Base-by-base conservation (phyloP, 768 basidiomycete species). In the Terana coerulea region DNA sequence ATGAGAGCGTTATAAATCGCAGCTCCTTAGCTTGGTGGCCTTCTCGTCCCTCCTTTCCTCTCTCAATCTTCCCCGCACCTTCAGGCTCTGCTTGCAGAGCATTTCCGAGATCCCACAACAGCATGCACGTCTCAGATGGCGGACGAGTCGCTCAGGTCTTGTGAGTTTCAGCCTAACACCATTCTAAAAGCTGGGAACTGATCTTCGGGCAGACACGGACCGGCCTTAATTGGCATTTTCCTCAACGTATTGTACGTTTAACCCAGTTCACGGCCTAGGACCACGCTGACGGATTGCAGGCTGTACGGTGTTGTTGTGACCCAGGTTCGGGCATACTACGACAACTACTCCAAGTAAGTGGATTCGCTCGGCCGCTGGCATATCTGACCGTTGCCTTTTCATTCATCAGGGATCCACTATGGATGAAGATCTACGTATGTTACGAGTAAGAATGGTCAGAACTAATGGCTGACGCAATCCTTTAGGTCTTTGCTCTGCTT, bases 371-470 rank as follows among this genome's bases (percentile, higher is more conserved):
- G n/a, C 45, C 21, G 30, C 31, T 41, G 30, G 9, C 10, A 17
- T 8, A 17, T 24, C n/a, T 17, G 7, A 5, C 11, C 19, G 14
- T 19, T 12, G 6, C 24, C 29, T 3, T 15, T 15, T 39, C 10
- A 17, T 5, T 17, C 41, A 8, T 5, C 31, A 59, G 59, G 8
- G 59, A 59, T 44, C 35, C 44, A 9, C 7, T 24, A 11, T 51
- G 44, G 46, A 44, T 59, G 21, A 57, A 50, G 40, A 14, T 43
- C n/a, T 54, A 46, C 34, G 59, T 59, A 37, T 14, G 49, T 9
- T 52, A n/a, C n/a, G n/a, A n/a, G n/a, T n/a, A n/a, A n/a, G n/a
- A n/a, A n/a, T n/a, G 25, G n/a, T n/a, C n/a, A n/a, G n/a, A n/a
- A n/a, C n/a, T n/a, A n/a, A n/a, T n/a, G n/a, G n/a, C n/a, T n/a